Base-by-base conservation (phyloP, 345 rosid species). In the Rhodamnia rubescens region DNA sequence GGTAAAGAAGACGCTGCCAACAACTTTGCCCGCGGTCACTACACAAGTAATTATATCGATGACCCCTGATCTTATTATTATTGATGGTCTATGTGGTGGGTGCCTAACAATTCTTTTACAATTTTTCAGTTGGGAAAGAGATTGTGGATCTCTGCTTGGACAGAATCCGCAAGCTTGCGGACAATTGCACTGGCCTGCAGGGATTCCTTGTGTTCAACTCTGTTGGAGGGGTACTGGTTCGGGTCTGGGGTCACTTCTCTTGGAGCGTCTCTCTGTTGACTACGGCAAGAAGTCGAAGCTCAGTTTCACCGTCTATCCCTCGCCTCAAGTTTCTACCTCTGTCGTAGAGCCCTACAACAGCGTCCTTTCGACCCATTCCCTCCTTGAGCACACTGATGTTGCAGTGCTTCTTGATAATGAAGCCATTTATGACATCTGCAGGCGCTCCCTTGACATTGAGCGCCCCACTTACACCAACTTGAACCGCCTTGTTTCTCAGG, bases 221-320 rank as follows among this genome's bases (percentile, higher is more conserved):
- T 83, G 94, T 92, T 84, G 93, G 94, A 84, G 93, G 94, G 94
- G 94, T 49, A 92, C 94, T 27, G 94, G 94, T 22, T 92, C 94
- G 69, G 94, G 93, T 75, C 91, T 92, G 51, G 94, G 93, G 10
- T 92, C 94, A 0, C 93, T 92, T 80, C 91, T 92, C 32, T 85
- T 92, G 92, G 94, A 91, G 87, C 94, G 93, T 59, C 92, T 92
- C 52, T 92, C 94, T 40, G 94, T 92, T 74, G 93, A 92, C 83
- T 92, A 92, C 53, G 93, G 93, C 82, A 90, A 92, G 90, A 92
- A 92, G 82, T 92, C 93, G 4, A 92, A 92, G 91, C 92, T 90
- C 13, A 92, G 93, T 14, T 92, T 92, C 91, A 92, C 94, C 8
- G 91, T 92, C 7, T 91, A 89, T 51, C 94, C 94, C 20, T 92